Evolutionary conservation across 768 basidiomycete species (phyloP).

Genomic region (Tylopilus rubrobrunneus): DNA sequence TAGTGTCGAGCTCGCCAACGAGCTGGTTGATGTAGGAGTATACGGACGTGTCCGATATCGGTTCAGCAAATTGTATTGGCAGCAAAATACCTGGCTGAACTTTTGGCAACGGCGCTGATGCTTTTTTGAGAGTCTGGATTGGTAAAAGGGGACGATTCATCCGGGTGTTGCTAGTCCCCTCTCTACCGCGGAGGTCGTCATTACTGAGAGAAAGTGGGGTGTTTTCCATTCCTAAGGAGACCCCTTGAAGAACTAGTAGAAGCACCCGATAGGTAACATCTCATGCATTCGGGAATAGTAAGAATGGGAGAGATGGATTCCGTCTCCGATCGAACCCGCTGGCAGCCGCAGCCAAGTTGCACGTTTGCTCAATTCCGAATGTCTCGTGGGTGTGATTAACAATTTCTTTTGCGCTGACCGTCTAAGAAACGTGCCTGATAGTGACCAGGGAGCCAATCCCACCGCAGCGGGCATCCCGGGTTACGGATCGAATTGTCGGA

Average conservation of each 20-base stretch:
- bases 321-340: too few species aligned
- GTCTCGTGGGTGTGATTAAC: too few species aligned
- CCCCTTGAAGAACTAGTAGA: neutral
- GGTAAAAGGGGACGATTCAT: neutral
- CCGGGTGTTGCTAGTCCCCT: neutral
- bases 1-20: conserved; percentile 23
- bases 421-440: too few species aligned
- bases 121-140: neutral
- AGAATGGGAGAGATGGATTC: too few species aligned
- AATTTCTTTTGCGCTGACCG: too few species aligned
- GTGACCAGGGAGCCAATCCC: too few species aligned
- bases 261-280: too few species aligned
- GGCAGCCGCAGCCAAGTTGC: too few species aligned
- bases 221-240: neutral
- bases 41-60: conserved; percentile 40
- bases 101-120: conserved; percentile 35
- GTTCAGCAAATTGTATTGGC: conserved; percentile 32
- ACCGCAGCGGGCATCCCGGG: too few species aligned
- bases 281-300: too few species aligned
- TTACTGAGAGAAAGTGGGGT: neutral
- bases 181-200: neutral
- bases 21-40: conserved; percentile 50
- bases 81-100: conserved; percentile 37
- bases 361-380: too few species aligned
- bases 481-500: too few species aligned